Base-by-base conservation (phyloP, 805 yeast genomes). In the Scheffersomyces stipitis region DNA sequence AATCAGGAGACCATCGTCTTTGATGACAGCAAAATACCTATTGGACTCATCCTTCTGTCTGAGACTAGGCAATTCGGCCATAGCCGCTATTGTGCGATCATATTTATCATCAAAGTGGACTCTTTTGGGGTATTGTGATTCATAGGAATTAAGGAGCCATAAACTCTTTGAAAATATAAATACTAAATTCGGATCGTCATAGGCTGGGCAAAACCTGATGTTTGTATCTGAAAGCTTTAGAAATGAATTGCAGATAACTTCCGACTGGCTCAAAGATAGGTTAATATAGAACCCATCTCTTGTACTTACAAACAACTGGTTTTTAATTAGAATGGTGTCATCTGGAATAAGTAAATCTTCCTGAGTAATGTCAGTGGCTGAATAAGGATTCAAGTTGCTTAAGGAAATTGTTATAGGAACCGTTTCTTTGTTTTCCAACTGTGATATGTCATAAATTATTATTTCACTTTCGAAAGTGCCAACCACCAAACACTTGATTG, bases 1-100 rank as follows among this genome's bases (percentile, higher is more conserved):
- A 3, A 60, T 24, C 5, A 56, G 49, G 8, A 69, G 34, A 1
- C 75, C 75, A 34, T 67, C 71, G 16, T 65, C 72, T 30, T 69
- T 44, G 4, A 63, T 42, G 36, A 50, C 47, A 5, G 47, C 53
- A 36, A 54, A 40, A 4, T 18, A 20, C n/a, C 23, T 36, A 27
- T 15, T 8, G 9, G 14, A 17, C 13, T 22, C 17, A 12, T 36
- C 26, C 20, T 6, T 7, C 15, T 26, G 22, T 24, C 12, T 6
- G 15, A 22, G 29, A 2, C 34, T 42, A 4, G 48, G 51, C 12
- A 51, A 30, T 28, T 47, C 52, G 1, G 40, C 38, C 39, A 55
- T 42, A 15, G 47, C 35, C 8, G 33, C 22, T 1, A 66, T 43
- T 1, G 54, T 29, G 17, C 62, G 54, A 14, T 67, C 73, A 18